A percentile compares a stretch with the other conserved stretches of the same genome.
Conservation (phyloP, 352 stramenopile genomes). For the Phytophthora tentaculata region DNA sequence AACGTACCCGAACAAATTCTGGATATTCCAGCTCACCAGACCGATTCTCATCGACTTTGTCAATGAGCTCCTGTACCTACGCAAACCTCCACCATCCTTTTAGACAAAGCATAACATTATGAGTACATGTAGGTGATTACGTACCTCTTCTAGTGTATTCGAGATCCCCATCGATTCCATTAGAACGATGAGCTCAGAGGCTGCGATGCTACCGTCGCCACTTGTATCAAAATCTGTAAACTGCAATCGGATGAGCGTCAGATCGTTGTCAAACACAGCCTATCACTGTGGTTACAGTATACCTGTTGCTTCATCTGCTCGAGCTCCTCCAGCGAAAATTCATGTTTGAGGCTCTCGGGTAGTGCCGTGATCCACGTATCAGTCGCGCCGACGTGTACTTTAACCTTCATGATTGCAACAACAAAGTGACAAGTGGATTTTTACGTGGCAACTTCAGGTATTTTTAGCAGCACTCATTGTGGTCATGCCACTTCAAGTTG, state of each 20-base stretch:
- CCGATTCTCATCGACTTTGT: constrained; percentile 75
- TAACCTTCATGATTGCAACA: constrained; percentile 51
- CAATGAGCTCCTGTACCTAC: constrained; percentile 66
- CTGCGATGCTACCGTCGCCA: constrained; percentile 66
- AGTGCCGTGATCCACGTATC: constrained; percentile 60
- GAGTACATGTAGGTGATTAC: not conserved
- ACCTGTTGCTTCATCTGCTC: constrained; percentile 77
- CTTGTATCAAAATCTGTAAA: constrained; percentile 77
- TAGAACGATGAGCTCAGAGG: constrained; percentile 53
- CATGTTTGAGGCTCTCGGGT: constrained; percentile 63
- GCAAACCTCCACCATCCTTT: not conserved
- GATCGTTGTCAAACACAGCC: not conserved
- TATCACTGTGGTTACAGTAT: not conserved
- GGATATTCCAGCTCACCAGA: constrained; percentile 72
- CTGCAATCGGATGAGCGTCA: constrained; percentile 24
- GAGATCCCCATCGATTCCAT: constrained; percentile 75
- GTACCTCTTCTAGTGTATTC: constrained; percentile 52
- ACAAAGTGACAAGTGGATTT: not conserved
- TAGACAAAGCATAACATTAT: not conserved
- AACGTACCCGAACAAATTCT: constrained; percentile 67
- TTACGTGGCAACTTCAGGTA: not conserved
- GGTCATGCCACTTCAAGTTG: too few relatives aligned
- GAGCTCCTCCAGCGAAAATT: constrained; percentile 70
- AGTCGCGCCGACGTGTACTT: constrained; percentile 40
- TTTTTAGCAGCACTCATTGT: not conserved